Evolutionary conservation across 352 stramenopile species (phyloP), one percentile per base, ranked within the genome.

Genomic region (Pythium oligandrum): DNA sequence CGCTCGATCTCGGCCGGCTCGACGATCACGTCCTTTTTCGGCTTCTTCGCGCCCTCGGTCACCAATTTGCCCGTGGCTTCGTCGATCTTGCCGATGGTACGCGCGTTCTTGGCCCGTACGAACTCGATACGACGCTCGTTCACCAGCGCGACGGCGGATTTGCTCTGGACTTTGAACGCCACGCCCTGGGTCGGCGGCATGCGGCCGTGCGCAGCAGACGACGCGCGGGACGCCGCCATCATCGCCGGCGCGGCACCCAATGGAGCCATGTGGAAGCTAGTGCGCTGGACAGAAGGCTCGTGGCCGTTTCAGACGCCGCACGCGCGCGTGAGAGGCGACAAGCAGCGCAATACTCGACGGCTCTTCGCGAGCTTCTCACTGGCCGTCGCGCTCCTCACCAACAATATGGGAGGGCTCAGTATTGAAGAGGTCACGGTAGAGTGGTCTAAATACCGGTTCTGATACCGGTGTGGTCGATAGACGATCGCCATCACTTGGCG

Each of bases 91-190:
- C 68, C 73, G 45, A 82, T 60, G 10, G 78, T 68, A 44, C 61
- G 59, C 40, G 77, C 60, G 46, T 89, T 86, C 52, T 71, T 69
- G 10, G 83, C 80, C 1, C 73, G 74, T 2, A 90, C 68, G 56
- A 93, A 93, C 55, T 89, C 79, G 56, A 93, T 90, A 47, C 80
- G 80, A 31, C 83, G 83, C 57, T 93, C 83, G 42, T 87, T 89
- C 36, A 93, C 78, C 26, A 93, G 75, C 35, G 73, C 66, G 36
- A 85, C 68, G 26, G 80, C 83, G 7, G 80, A 90, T 68, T 93
- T 93, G 66, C 59, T 75, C 51, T 85, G 70, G 47, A 70, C 55
- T 58, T 85, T 70, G 59, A 88, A 80, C 2, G 64, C 61, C 44
- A 80, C 63, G 51, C 52, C 53, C 26, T 44, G n/a, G 4, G 12